Percentiles rank a stretch among this genome's conserved stretches.
Evolutionary conservation across 768 basidiomycete genomes (phyloP).

Genomic region (Lactarius vividus): DNA sequence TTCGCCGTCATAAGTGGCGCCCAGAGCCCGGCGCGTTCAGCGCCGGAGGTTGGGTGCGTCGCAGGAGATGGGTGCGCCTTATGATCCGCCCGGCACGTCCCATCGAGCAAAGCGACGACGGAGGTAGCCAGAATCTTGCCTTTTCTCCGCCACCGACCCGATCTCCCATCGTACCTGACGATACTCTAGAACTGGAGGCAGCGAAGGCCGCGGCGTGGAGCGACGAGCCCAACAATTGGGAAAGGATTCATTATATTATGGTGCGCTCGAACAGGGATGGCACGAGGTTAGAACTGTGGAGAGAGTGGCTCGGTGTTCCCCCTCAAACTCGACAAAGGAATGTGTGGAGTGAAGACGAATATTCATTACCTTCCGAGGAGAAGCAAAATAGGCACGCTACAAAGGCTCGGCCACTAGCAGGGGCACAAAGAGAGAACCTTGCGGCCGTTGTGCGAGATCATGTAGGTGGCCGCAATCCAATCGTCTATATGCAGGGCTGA

Average conservation of each 20-base stretch:
- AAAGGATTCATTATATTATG: constrained; percentile 52
- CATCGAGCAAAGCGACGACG: constrained; percentile 3
- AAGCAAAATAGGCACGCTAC: neutral
- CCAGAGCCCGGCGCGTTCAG: constrained; percentile 56
- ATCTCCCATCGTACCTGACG: constrained; percentile 7
- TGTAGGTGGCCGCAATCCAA: constrained; percentile 43
- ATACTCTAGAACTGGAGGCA: constrained; percentile 11
- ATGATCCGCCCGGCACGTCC: constrained; percentile 66
- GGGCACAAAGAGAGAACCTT: constrained; percentile 39
- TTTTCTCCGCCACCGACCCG: neutral
- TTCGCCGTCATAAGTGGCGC: constrained; percentile 65
- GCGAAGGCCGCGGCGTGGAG: constrained; percentile 45
- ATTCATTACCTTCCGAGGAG: constrained; percentile 29
- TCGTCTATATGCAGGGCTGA: neutral
- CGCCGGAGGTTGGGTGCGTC: constrained; percentile 70
- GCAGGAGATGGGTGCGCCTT: constrained; percentile 78
- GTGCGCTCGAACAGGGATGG: constrained; percentile 60
- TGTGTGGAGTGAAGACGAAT: constrained; percentile 49
- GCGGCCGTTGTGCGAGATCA: constrained; percentile 52
- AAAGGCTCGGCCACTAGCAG: neutral
- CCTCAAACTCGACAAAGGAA: constrained; percentile 35
- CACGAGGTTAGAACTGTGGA: constrained; percentile 74
- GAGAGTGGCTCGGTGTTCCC: constrained; percentile 57
- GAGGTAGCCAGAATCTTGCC: neutral
- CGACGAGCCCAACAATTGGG: constrained; percentile 60